A percentile compares a stretch with the other conserved stretches of the same genome.
Conservation (phyloP, 164 flowering plant species). For the Vitis labrusca region DNA sequence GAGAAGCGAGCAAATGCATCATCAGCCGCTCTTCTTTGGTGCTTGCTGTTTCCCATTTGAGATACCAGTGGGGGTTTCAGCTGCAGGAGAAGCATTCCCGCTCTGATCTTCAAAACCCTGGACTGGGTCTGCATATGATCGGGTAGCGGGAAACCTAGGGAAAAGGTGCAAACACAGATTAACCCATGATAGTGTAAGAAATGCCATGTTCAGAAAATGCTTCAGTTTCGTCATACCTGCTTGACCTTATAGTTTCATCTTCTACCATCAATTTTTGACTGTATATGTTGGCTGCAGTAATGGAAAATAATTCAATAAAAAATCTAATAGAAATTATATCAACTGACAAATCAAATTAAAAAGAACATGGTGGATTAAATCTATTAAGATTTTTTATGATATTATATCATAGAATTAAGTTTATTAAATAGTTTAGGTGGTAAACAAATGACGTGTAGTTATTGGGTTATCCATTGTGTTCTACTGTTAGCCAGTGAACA, state of each 20-base stretch:
- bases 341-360: not conserved
- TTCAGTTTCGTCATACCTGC: conserved; percentile 39
- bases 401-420: no score
- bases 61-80: conserved; percentile 25
- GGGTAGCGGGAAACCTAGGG: conserved; percentile 51
- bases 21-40: conserved; percentile 30
- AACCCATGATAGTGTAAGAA: not conserved
- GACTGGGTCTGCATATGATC: conserved; percentile 48
- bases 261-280: conserved; percentile 38
- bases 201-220: not conserved
- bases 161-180: conserved; percentile 2
- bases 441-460: no score
- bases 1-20: not conserved
- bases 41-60: conserved; percentile 29
- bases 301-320: not conserved
- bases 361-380: not conserved
- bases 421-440: no score
- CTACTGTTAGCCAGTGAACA: no score
- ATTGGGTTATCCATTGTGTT: no score
- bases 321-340: no score
- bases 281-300: conserved; percentile 41
- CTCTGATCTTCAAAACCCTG: conserved; percentile 40
- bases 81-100: conserved; percentile 23
- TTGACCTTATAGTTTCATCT: conserved; percentile 48
- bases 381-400: not conserved